Percentiles rank a stretch among this genome's conserved stretches.
Evolutionary conservation across 2,329 filamentous ascomycete species (phyloP).

Genomic region (Fusarium sp.): DNA sequence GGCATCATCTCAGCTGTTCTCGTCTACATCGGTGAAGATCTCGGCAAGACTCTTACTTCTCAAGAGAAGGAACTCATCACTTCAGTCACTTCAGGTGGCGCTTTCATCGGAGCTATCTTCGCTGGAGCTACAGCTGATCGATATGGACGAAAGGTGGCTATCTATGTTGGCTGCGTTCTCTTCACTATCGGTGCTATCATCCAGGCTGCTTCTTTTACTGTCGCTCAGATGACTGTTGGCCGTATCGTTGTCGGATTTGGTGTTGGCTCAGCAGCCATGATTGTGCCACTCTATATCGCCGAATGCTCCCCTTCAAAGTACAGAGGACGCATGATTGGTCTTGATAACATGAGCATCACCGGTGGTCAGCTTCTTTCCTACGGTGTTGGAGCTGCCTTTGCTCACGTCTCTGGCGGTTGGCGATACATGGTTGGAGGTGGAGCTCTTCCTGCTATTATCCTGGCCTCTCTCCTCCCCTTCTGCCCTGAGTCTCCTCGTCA

Average conservation of each 20-base stretch:
- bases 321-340: conserved; percentile 60
- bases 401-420: conserved; percentile 58
- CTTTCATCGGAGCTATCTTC: conserved; percentile 45
- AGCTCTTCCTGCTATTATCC: conserved; percentile 58
- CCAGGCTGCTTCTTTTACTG: conserved; percentile 43
- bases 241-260: conserved; percentile 61
- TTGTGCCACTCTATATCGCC: conserved; percentile 59
- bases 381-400: conserved; percentile 54
- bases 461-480: conserved; percentile 55
- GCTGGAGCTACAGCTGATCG: conserved; percentile 43
- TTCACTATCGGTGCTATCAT: conserved; percentile 43
- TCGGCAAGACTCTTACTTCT: conserved; percentile 54
- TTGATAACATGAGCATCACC: conserved; percentile 61
- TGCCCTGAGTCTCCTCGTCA: conserved; percentile 62
- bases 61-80: conserved; percentile 63
- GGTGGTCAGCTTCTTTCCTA: conserved; percentile 56
- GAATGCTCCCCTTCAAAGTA: conserved; percentile 62
- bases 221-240: conserved; percentile 46
- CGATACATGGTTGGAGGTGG: conserved; percentile 61
- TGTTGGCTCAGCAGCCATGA: conserved; percentile 61
- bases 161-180: conserved; percentile 45
- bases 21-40: conserved; percentile 43
- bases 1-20: conserved; percentile 54
- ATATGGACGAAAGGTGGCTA: conserved; percentile 44
- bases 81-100: conserved; percentile 59